These are phyloP conservation scores for Asterophora parasitica DNA, from an alignment of 768 basidiomycete genomes.

Conservation along the genomic window DNA sequence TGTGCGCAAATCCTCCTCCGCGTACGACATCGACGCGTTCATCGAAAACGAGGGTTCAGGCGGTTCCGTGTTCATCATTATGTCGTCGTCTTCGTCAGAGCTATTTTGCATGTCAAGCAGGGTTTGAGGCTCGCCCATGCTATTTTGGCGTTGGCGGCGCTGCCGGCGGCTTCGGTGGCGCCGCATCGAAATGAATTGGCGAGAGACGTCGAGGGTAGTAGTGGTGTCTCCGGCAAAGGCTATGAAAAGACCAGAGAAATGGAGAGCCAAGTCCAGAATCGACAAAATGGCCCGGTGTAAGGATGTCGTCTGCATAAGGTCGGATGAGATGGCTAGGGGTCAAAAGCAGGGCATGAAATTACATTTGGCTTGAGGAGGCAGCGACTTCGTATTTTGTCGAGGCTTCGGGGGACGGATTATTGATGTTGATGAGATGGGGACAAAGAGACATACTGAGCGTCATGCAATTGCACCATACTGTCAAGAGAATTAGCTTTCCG, in stretches of 20 bases:
- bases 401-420: constrained; percentile 30
- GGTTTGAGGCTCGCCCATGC: constrained; percentile 56
- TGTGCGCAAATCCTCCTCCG: constrained; percentile 43
- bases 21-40: constrained; percentile 29
- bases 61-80: constrained; percentile 25
- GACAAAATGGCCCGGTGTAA: constrained; percentile 63
- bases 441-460: constrained; percentile 53
- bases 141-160: constrained; percentile 47
- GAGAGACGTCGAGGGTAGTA: constrained; percentile 52
- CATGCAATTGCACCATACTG: constrained; percentile 67
- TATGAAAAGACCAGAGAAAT: constrained; percentile 62
- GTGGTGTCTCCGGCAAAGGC: constrained; percentile 57
- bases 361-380: constrained; percentile 66
- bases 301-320: constrained; percentile 49
- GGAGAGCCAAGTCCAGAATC: constrained; percentile 68
- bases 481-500: constrained; percentile 59
- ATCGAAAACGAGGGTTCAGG: constrained; percentile 38
- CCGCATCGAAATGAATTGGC: constrained; percentile 46
- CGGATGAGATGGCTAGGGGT: not conserved
- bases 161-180: constrained; percentile 62
- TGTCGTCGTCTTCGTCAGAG: constrained; percentile 47
- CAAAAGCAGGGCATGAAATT: constrained; percentile 10
- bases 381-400: constrained; percentile 53
- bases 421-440: not conserved
- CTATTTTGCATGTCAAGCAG: constrained; percentile 29